Evolutionary conservation across 805 yeast species (phyloP), one percentile per base, ranked within the genome.

Genomic region (Saturnispora saitoi): DNA sequence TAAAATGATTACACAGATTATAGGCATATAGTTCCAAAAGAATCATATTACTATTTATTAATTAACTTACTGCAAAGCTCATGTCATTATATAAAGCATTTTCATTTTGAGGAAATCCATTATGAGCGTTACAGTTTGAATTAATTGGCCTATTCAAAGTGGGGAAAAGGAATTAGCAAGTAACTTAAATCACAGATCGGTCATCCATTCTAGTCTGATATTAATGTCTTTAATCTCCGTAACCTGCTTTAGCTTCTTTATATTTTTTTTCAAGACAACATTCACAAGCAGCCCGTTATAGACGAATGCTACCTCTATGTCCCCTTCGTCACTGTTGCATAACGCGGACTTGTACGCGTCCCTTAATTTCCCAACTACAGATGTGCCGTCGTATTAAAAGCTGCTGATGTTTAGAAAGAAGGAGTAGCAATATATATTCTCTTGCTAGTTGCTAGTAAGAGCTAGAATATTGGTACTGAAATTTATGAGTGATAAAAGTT

Each of bases 151-250:
- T 45, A 48, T 41, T 8, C n/a, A 4, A 49, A 42, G 58, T 37
- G 31, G 51, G 31, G 51, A 48, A 26, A 56, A 54, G 26, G 51
- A 51, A 43, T 55, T 57, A 0, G 87, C 83, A 14, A 58, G 55
- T 58, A 78, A 83, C 0, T 58, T 57, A 32, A 75, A 68, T 34
- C 71, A 70, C 43, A 82, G 66, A 63, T 86, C 84, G 30, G 78
- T 70, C 11, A 72, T 48, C 83, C 86, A 80, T 59, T 86, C 93
- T 38, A 72, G 70, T 14, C 70, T 60, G 8, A 81, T 71, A 1
- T 79, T 65, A 0, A 88, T 77, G 4, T 93, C 93, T 64, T 88
- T 71, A 54, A 80, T 81, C 0, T 70, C 76, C 38, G 81, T 60
- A 19, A 74, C 59, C 4, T 84, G 65, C 43, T 72, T 69, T n/a